phyloP scores from a whole-genome alignment of 495 filamentous ascomycete species.

The Talaromyces nanjingensis region DNA sequence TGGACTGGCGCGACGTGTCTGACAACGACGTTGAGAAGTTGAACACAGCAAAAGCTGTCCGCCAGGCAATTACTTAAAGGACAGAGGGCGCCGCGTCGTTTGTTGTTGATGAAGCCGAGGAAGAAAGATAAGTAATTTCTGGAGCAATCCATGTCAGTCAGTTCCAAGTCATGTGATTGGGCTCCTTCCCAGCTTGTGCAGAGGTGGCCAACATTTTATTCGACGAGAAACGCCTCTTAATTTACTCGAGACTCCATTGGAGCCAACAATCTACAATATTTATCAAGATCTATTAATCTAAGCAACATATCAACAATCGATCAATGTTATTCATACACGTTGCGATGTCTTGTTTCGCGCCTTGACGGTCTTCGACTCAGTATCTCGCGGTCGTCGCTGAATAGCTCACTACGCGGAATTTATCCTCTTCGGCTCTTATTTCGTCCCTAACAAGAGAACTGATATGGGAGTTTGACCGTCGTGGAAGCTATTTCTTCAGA shows the following conservation, averaged over 20 bases:
- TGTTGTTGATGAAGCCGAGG: neutral
- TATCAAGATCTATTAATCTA: neutral
- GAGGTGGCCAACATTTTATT: neutral
- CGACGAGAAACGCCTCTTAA: neutral
- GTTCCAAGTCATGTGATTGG: conserved; percentile 1
- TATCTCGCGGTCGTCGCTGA: neutral
- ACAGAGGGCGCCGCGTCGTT: neutral
- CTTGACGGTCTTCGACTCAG: neutral
- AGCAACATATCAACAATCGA: neutral
- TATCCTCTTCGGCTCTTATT: neutral
- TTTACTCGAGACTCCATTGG: neutral
- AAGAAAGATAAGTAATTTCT: neutral
- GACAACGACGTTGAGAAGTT: conserved; percentile 27
- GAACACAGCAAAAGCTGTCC: neutral
- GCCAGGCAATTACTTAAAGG: conserved; percentile 21
- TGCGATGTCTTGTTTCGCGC: neutral
- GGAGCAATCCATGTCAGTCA: neutral
- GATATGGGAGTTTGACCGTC: neutral
- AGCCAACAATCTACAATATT: neutral
- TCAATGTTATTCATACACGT: neutral
- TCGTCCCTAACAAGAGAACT: neutral
- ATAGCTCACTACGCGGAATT: no score
- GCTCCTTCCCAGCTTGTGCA: neutral
- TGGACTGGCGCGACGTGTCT: conserved; percentile 2
- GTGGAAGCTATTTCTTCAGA: neutral